Conservation (phyloP, 148 eudicot genomes). For the Heliosperma pusillum region DNA sequence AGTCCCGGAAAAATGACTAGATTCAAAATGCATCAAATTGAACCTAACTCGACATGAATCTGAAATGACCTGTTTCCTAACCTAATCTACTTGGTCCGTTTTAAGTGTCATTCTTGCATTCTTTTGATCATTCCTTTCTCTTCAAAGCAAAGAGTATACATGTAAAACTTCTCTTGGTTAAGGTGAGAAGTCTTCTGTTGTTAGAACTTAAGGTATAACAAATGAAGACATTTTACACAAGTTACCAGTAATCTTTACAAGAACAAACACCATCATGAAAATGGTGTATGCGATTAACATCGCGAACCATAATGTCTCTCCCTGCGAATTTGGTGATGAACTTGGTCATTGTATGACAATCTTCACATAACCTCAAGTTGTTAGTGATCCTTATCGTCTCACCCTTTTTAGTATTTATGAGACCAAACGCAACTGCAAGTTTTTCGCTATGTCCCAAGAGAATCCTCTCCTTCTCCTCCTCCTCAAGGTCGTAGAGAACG, state of each 20-base stretch:
- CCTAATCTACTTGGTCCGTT: too few species aligned
- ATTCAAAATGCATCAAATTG: too few species aligned
- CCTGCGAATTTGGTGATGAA: conserved; percentile 62
- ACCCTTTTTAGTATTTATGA: conserved; percentile 66
- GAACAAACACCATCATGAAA: conserved; percentile 86
- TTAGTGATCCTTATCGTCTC: conserved; percentile 71
- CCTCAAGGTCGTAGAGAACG: conserved; percentile 71
- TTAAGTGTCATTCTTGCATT: neutral
- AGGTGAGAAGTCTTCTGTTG: conserved; percentile 20
- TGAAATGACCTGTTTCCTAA: too few species aligned
- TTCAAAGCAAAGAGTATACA: conserved; percentile 3
- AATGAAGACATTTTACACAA: conserved; percentile 11
- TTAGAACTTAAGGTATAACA: conserved; percentile 13
- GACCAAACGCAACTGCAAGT: conserved; percentile 83
- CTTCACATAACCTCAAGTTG: conserved; percentile 92
- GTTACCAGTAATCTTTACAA: conserved; percentile 88
- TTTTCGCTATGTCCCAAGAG: conserved; percentile 92
- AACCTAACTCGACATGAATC: too few species aligned
- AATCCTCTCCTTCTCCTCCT: conserved; percentile 67
- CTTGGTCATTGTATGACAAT: conserved; percentile 87
- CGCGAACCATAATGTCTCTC: conserved; percentile 84
- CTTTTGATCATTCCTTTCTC: neutral
- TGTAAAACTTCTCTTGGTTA: conserved; percentile 14
- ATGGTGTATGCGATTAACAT: conserved; percentile 83
- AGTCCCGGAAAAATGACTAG: too few species aligned